Evolutionary conservation across 2,329 filamentous ascomycete species (phyloP), one percentile per base, ranked within the genome.

Genomic region (Fusarium sp.): DNA sequence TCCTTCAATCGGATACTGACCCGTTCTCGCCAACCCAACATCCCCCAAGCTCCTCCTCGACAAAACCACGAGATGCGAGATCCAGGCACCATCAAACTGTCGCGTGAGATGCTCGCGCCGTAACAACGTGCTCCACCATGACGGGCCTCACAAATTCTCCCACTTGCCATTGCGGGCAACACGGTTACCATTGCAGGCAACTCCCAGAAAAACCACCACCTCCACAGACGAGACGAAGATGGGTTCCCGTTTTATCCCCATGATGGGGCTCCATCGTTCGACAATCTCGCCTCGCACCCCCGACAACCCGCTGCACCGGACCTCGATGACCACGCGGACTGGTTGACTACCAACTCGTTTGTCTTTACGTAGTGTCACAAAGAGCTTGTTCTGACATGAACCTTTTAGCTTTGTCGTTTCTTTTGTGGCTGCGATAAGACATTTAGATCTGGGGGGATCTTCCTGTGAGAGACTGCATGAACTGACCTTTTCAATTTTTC

Each of bases 211-310:
- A 32, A 32, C 43, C 39, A 32, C 13, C 23, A 5, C 37, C 45
- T 56, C 45, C 34, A 48, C 61, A 41, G 14, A 60, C 23, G 23
- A 41, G 14, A 60, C 23, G 23, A 62, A 62, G 54, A 32, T 45
- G 18, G 20, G 62, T 32, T 64, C 72, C 57, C 72, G 66, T 60
- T 61, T 37, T 74, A 60, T 74, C 56, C 68, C 60, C 72, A 67
- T 75, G 61, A 56, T 56, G 48, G 61, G 23, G 34, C 62, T 39
- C 27, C 27, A 48, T 65, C 39, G 60, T 63, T 73, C 72, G 72
- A 75, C 72, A 75, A 75, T 75, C 68, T 74, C 70, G 70, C 70
- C 74, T 73, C 50, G 35, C 25, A 13, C 41, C 60, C 58, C 60
- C 62, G 43, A 52, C 45, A 45, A 34, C 52, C 54, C 54, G 34